Conservation (phyloP, 108 stramenopile species). For the Discostella pseudostelligera region DNA sequence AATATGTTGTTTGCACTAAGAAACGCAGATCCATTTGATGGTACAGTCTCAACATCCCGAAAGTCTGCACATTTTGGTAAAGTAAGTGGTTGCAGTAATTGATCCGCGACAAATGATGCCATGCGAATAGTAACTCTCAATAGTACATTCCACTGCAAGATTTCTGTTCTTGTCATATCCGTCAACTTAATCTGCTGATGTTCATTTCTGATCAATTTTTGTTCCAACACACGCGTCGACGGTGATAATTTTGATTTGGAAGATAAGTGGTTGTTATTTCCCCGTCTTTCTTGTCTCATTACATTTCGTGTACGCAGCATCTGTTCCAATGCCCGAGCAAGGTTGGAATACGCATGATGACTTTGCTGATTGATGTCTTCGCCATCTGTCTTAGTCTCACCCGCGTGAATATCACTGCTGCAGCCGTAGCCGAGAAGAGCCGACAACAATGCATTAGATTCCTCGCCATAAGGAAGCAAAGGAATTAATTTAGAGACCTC, state of each 20-base stretch:
- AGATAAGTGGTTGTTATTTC: not conserved
- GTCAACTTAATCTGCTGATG: not conserved
- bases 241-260: too few relatives aligned
- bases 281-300: not conserved
- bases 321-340: not conserved
- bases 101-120: conserved; percentile 21
- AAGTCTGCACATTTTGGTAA: not conserved
- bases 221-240: not conserved
- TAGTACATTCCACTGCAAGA: conserved; percentile 40
- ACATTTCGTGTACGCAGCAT: not conserved
- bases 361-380: not conserved
- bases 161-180: not conserved
- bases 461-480: conserved; percentile 37
- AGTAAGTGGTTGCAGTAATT: not conserved
- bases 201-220: not conserved
- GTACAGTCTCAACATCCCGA: not conserved
- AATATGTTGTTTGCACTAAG: not conserved
- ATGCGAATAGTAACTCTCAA: conserved; percentile 34
- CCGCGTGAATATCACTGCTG: conserved; percentile 8
- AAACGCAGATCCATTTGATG: not conserved
- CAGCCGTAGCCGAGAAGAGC: conserved; percentile 10
- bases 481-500: conserved; percentile 27
- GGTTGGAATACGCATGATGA: not conserved
- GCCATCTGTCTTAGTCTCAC: conserved; percentile 6
- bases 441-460: conserved; percentile 19